Percentiles rank a stretch among this genome's conserved stretches.
Conservation (phyloP, 495 filamentous ascomycete species). For the Aspergillus haitiensis region DNA sequence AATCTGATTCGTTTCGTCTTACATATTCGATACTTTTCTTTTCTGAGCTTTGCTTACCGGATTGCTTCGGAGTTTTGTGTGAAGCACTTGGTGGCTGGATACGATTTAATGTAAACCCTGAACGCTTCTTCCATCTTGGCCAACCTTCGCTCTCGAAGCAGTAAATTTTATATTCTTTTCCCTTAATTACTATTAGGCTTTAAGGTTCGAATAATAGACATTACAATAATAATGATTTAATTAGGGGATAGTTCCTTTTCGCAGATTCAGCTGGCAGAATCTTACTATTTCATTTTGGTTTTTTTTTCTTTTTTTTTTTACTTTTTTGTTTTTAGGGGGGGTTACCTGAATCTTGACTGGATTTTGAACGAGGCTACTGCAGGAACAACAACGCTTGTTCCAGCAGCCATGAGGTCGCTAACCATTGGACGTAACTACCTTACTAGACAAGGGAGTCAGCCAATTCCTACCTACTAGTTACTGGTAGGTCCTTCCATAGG, state of each 20-base stretch:
- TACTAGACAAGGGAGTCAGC: too few species aligned
- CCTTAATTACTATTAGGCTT: neutral
- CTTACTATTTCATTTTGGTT: too few species aligned
- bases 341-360: neutral
- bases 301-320: too few species aligned
- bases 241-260: neutral
- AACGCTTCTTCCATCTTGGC: slow-evolving; percentile 35
- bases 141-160: slow-evolving; percentile 28
- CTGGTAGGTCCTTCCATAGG: too few species aligned
- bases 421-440: neutral
- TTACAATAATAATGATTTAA: neutral
- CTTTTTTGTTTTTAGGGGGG: too few species aligned
- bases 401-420: neutral
- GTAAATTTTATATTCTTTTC: slow-evolving; percentile 28
- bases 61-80: slow-evolving; percentile 42
- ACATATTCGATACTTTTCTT: slow-evolving; percentile 31
- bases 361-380: neutral
- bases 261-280: neutral
- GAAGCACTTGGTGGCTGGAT: slow-evolving; percentile 48
- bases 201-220: neutral
- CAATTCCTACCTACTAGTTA: too few species aligned
- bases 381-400: slow-evolving; percentile 1
- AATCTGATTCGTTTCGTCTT: slow-evolving; percentile 38
- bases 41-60: slow-evolving; percentile 38
- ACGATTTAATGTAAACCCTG: slow-evolving; percentile 53